Percentiles rank a stretch among this genome's conserved stretches.
Conservation (phyloP, 2,329 filamentous ascomycete genomes). For the Ophioceras dolichostomum region DNA sequence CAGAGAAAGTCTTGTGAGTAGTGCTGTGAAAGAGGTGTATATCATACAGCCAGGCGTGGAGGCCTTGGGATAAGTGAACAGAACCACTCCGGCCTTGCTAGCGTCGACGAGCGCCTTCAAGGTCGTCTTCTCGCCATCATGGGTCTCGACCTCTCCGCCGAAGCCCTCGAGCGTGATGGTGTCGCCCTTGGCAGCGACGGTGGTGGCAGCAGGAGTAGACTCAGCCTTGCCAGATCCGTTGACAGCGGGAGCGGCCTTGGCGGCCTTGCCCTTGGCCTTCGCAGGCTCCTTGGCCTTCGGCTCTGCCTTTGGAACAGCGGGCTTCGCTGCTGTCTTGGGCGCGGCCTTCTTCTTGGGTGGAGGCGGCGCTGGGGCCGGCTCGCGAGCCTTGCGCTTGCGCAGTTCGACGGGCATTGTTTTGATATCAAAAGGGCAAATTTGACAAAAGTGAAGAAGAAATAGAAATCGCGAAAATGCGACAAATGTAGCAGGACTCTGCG, state of each 20-base stretch:
- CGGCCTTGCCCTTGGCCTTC: slow-evolving; percentile 9
- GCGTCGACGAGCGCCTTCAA: slow-evolving; percentile 70
- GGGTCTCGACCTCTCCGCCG: slow-evolving; percentile 66
- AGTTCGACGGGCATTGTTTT: slow-evolving; percentile 41
- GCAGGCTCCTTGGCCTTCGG: slow-evolving; percentile 5
- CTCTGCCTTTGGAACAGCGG: slow-evolving; percentile 4
- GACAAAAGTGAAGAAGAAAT: slow-evolving; percentile 1
- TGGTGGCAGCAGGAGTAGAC: slow-evolving; percentile 18
- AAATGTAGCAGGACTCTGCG: no score
- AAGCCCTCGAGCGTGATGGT: slow-evolving; percentile 45
- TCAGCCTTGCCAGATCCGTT: slow-evolving; percentile 14
- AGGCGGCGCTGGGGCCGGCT: slow-evolving; percentile 29
- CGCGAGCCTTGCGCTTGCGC: slow-evolving; percentile 48
- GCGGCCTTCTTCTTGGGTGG: slow-evolving; percentile 30
- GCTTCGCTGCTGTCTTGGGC: slow-evolving; percentile 12
- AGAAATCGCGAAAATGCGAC: slow-evolving; percentile 5
- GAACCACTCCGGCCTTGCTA: slow-evolving; percentile 74
- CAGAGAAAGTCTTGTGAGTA: not conserved
- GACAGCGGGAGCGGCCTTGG: slow-evolving; percentile 16
- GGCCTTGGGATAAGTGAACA: slow-evolving; percentile 94
- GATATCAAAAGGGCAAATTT: slow-evolving; percentile 5
- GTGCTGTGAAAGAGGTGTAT: not conserved
- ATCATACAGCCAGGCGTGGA: slow-evolving; percentile 78
- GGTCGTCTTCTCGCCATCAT: slow-evolving; percentile 71
- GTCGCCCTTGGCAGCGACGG: slow-evolving; percentile 36